A percentile compares a stretch with the other conserved stretches of the same genome.
Evolutionary conservation across 2,329 filamentous ascomycete genomes (phyloP).

Genomic region (Dothideomycetes sp.): DNA sequence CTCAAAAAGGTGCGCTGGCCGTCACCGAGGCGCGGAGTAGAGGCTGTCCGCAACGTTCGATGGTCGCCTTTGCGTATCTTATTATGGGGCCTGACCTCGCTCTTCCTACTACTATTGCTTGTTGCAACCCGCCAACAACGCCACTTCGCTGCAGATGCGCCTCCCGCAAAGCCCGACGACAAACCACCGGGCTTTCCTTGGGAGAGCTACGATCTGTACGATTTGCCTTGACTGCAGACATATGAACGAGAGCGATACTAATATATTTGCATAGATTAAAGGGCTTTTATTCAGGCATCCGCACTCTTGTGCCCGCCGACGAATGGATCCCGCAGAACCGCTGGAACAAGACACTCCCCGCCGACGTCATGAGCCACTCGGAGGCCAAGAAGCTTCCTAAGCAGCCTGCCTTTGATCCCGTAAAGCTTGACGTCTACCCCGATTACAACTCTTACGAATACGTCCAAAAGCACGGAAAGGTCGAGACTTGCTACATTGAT

Average conservation of each 20-base stretch:
- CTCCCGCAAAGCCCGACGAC: conserved; percentile 6
- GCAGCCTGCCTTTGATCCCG: conserved; percentile 27
- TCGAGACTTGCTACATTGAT: conserved; percentile 57
- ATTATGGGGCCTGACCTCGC: conserved; percentile 29
- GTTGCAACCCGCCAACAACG: conserved; percentile 28
- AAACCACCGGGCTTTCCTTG: conserved; percentile 9
- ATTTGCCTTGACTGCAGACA: conserved; percentile 17
- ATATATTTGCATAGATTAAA: conserved; percentile 37
- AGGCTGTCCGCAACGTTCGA: conserved; percentile 21
- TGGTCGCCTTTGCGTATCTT: conserved; percentile 35
- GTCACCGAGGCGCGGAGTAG: conserved; percentile 25
- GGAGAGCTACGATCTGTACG: conserved; percentile 6
- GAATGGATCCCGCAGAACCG: conserved; percentile 37
- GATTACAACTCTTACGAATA: conserved; percentile 35
- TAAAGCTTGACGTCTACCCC: conserved; percentile 38
- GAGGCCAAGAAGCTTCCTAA: conserved; percentile 16
- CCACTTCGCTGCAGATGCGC: background rate
- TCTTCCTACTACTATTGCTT: conserved; percentile 34
- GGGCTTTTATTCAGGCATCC: conserved; percentile 41
- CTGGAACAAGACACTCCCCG: conserved; percentile 32
- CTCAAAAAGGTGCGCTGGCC: conserved; percentile 31
- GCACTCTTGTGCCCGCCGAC: conserved; percentile 34
- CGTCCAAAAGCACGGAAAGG: conserved; percentile 41
- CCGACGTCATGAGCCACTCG: conserved; percentile 21
- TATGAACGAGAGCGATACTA: conserved; percentile 32